phyloP scores from a whole-genome alignment of 2,329 filamentous ascomycete genomes.

The Colletotrichum tanaceti region DNA sequence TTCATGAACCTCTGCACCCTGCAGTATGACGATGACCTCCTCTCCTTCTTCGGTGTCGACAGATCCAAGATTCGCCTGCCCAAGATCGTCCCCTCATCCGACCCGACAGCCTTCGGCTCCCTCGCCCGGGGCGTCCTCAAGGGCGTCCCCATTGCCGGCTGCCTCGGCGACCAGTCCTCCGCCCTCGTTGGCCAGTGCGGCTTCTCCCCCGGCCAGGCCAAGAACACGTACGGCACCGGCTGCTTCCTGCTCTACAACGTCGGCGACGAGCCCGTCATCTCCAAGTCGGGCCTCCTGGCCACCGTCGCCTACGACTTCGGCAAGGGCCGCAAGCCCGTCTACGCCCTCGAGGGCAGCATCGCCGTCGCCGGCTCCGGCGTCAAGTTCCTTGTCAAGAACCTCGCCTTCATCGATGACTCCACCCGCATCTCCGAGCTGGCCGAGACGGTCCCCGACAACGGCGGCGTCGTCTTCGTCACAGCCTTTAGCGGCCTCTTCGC shows the following conservation, averaged over 20 bases:
- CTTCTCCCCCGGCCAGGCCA: constrained; percentile 83
- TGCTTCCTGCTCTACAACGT: constrained; percentile 93
- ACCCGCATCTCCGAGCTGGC: constrained; percentile 64
- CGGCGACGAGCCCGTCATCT: constrained; percentile 85
- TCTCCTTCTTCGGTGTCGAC: constrained; percentile 82
- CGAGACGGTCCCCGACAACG: constrained; percentile 73
- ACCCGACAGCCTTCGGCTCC: constrained; percentile 76
- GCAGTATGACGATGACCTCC: constrained; percentile 80
- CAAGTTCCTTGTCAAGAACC: constrained; percentile 76
- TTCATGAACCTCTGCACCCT: constrained; percentile 89
- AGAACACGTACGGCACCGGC: constrained; percentile 92
- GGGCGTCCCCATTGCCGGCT: constrained; percentile 82
- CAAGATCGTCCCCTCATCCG: constrained; percentile 85
- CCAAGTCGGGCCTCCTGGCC: constrained; percentile 83
- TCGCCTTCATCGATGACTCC: constrained; percentile 67
- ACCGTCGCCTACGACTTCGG: constrained; percentile 89
- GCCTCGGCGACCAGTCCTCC: constrained; percentile 87
- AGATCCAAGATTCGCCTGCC: constrained; percentile 77
- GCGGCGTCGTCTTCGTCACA: constrained; percentile 87
- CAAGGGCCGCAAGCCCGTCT: constrained; percentile 69
- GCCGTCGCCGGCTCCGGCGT: constrained; percentile 85
- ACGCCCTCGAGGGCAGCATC: constrained; percentile 86
- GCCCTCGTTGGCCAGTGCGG: constrained; percentile 88
- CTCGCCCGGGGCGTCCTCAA: constrained; percentile 74
- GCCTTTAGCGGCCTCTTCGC: constrained; percentile 93